These are phyloP conservation scores for Cystobasidium tubakii DNA, from an alignment of 768 basidiomycete genomes.

Conservation along the genomic window DNA sequence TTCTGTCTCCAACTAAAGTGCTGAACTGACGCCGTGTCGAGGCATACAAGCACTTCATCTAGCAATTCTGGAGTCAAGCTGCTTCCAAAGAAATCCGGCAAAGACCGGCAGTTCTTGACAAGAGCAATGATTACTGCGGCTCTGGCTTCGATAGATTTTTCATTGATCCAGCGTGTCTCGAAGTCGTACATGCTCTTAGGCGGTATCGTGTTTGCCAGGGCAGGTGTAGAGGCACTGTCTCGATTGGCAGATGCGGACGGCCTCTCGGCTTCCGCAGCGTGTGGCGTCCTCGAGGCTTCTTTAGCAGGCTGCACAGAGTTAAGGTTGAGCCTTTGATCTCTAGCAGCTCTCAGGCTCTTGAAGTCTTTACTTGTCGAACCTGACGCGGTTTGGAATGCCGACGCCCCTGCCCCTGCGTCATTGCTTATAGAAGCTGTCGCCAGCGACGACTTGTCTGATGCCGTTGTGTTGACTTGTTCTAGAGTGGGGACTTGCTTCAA, in stretches of 20 bases:
- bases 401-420: neutral
- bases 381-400: neutral
- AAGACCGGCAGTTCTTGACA: neutral
- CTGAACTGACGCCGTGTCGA: slow-evolving; percentile 4
- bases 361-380: slow-evolving; percentile 12
- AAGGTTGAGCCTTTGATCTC: slow-evolving; percentile 4
- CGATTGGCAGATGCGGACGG: too few species aligned
- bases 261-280: too few species aligned
- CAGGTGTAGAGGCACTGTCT: neutral
- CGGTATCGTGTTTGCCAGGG: neutral
- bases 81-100: neutral
- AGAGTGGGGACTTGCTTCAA: neutral
- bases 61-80: slow-evolving; percentile 28
- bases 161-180: slow-evolving; percentile 17
- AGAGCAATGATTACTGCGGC: neutral
- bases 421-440: neutral
- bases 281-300: neutral
- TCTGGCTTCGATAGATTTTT: neutral
- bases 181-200: slow-evolving; percentile 22
- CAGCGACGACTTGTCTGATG: neutral
- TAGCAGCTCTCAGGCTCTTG: neutral
- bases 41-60: slow-evolving; percentile 10
- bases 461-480: neutral
- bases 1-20: neutral
- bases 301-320: neutral